Evolutionary conservation across 2,329 filamentous ascomycete species (phyloP), one percentile per base, ranked within the genome.

Genomic region (Aspergillus felis): DNA sequence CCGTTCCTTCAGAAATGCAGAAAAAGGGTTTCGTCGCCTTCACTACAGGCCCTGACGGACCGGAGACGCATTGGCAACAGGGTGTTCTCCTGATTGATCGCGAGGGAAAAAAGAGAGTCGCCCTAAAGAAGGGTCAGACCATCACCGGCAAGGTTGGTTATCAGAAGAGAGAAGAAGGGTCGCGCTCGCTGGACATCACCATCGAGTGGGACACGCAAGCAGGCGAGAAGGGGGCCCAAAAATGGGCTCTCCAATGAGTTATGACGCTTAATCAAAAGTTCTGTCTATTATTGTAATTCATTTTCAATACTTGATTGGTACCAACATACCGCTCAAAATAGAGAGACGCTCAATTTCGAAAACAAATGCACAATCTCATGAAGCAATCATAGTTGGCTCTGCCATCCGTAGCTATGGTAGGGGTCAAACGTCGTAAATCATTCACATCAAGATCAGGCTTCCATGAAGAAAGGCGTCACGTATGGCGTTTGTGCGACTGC

Each of bases 41-140:
- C 73, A 95, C 92, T 7, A 97, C 92, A 1, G 91, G 92, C 0
- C 92, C 92, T 0, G 80, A 82, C 63, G 86, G 85, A 20, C 86
- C 84, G 54, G 83, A 87, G 60, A 97, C 93, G 7, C 93, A 97
- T 75, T 97, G 93, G 93, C 89, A 88, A 74, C 92, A 96, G 71
- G 90, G 88, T 1, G 78, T 96, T 25, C 79, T 93, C 59, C 76
- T 95, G 53, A 82, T 88, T 59, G 86, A 91, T 56, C 80, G 82
- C 35, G 71, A 69, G 38, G 80, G 83, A 44, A 78, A 84, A 55
- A 70, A 78, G 12, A 67, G 78, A 28, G 68, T 72, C 47, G 71
- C 77, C 42, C 65, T 83, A 60, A 82, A 82, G 64, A 79, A 80
- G 51, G 84, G 81, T 2, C 78, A 84, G 51, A 80, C 79, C 58